Evolutionary conservation across 768 basidiomycete genomes (phyloP).

Genomic region (Lactarius quietus): DNA sequence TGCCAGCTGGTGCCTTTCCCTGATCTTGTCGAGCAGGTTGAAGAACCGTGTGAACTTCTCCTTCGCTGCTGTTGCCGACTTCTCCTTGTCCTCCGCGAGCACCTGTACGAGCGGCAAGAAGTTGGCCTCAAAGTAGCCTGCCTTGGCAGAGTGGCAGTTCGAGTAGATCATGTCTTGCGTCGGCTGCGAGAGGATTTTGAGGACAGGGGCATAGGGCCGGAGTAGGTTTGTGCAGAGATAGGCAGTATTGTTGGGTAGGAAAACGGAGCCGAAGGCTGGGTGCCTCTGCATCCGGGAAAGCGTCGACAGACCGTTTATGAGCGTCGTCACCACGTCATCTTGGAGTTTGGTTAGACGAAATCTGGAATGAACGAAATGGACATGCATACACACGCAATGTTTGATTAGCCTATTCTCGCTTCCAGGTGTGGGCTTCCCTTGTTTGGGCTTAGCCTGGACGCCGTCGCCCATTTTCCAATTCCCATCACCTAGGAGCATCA

Average conservation of each 20-base stretch:
- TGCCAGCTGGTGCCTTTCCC: conserved; percentile 68
- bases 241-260: conserved; percentile 75
- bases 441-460: conserved; percentile 48
- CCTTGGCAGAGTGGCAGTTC: conserved; percentile 76
- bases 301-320: conserved; percentile 55
- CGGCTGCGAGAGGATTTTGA: conserved; percentile 54
- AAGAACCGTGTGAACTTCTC: conserved; percentile 84
- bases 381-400: conserved; percentile 65
- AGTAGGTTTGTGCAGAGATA: conserved; percentile 63
- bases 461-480: conserved; percentile 94
- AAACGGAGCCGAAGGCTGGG: conserved; percentile 67
- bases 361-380: background rate
- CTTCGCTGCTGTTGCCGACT: conserved; percentile 53
- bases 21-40: conserved; percentile 72
- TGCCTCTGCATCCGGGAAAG: conserved; percentile 59
- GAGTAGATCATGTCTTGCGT: conserved; percentile 62
- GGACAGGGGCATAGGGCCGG: conserved; percentile 45
- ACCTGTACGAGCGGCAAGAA: conserved; percentile 73
- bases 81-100: conserved; percentile 47
- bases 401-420: conserved; percentile 63
- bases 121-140: conserved; percentile 80
- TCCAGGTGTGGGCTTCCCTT: conserved; percentile 43
- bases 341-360: conserved; percentile 30
- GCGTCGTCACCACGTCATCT: conserved; percentile 71
- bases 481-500: conserved; percentile 74